phyloP scores from a whole-genome alignment of 148 eudicot genomes.

The Rhododendron henanense region DNA sequence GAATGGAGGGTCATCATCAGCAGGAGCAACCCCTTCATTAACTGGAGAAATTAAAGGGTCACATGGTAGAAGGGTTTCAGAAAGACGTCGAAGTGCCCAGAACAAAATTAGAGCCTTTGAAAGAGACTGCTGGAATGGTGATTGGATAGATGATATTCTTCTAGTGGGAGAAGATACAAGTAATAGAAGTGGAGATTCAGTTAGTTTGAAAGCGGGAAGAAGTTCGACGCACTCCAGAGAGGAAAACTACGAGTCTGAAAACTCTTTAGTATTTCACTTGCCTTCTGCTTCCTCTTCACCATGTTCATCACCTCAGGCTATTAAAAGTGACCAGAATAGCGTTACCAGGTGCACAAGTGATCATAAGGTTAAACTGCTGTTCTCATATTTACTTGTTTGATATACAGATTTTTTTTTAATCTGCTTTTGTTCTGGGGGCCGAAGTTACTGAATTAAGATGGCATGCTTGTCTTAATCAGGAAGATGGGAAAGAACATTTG shows the following conservation, averaged over 20 bases:
- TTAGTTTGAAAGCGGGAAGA: slow-evolving; percentile 9
- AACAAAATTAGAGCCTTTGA: slow-evolving; percentile 17
- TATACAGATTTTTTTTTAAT: neutral
- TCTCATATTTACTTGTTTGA: neutral
- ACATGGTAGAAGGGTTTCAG: slow-evolving; percentile 17
- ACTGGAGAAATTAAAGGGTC: slow-evolving; percentile 11
- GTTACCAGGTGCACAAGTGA: slow-evolving; percentile 14
- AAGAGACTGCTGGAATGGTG: slow-evolving; percentile 16
- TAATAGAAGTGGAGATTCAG: slow-evolving; percentile 6
- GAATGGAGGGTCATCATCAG: slow-evolving; percentile 3
- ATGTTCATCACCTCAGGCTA: slow-evolving; percentile 21
- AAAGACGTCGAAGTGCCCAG: slow-evolving; percentile 21
- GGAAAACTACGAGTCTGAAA: neutral
- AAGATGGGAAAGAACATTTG: slow-evolving; percentile 13
- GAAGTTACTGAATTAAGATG: neutral
- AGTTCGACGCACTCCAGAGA: slow-evolving; percentile 9
- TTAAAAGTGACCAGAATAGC: slow-evolving; percentile 19
- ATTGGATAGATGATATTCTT: slow-evolving; percentile 23
- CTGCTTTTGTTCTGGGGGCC: neutral
- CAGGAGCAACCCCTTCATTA: slow-evolving; percentile 8
- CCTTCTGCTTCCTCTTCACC: slow-evolving; percentile 32
- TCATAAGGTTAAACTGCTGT: slow-evolving; percentile 16
- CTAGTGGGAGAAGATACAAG: neutral
- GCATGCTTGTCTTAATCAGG: slow-evolving; percentile 27
- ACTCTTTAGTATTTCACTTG: slow-evolving; percentile 12